phyloP scores from a whole-genome alignment of 129 eudicot genomes.

The Logfia minima region DNA sequence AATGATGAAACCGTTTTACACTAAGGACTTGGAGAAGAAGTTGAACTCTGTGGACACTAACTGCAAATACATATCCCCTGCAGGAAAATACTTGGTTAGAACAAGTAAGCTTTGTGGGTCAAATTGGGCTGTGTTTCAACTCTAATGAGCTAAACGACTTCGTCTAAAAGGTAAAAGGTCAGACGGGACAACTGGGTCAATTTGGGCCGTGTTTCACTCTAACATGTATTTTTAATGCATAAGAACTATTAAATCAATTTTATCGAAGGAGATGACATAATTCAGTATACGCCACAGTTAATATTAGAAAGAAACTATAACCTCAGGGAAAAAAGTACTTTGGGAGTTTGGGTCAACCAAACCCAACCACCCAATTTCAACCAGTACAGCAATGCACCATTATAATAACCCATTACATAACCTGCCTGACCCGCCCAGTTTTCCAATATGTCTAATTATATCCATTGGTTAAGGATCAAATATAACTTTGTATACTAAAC shows the following conservation, averaged over 20 bases:
- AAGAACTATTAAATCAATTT: too few relatives aligned
- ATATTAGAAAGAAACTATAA: too few relatives aligned
- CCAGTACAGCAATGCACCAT: background rate
- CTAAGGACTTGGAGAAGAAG: slow-evolving; percentile 96
- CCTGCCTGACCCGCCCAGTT: background rate
- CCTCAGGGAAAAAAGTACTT: background rate
- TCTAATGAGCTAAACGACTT: background rate
- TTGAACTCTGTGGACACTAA: slow-evolving; percentile 96
- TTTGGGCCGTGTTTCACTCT: too few relatives aligned
- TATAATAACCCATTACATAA: background rate
- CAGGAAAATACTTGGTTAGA: slow-evolving; percentile 25
- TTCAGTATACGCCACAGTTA: background rate
- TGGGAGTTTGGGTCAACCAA: slow-evolving; percentile 1
- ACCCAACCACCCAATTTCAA: background rate
- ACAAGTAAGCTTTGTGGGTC: background rate
- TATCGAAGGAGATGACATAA: background rate
- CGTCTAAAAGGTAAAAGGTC: background rate
- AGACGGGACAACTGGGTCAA: background rate
- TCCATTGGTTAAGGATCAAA: background rate
- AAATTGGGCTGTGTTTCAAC: background rate
- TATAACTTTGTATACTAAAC: background rate
- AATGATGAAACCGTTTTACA: slow-evolving; percentile 86
- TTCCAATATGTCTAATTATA: background rate
- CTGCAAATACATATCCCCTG: slow-evolving; percentile 99
- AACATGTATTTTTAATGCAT: too few relatives aligned